Evolutionary conservation across 1,284 basidiomycete genomes (phyloP), one percentile per base, ranked within the genome.

Genomic region (Trichosporon asahii): DNA sequence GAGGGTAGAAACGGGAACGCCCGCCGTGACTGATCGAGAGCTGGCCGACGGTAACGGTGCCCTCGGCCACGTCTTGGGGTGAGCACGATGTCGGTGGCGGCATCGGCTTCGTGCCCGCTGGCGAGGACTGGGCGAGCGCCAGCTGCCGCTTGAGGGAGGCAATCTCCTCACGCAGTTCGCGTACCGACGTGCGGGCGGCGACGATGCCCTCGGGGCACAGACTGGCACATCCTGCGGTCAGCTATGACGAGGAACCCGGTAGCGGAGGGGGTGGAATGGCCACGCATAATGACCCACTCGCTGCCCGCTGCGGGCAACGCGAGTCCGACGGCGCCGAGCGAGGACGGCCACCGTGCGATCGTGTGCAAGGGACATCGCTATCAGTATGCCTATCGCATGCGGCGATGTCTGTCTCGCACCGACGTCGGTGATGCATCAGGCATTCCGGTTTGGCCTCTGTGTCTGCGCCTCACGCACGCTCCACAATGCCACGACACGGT

Each of bases 131-230:
- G 9, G 27, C 57, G 15, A 31, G 57, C 57, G 57, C 57, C 2
- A 61, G 29, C 15, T 61, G 57, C 1, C 57, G 57, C 57, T 61
- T 61, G 29, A 61, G 57, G 9, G 15, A n/a, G 14, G 57, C 57
- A 31, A 61, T 61, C 57, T 61, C 57, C 57, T 61, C 57, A 11
- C 57, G 57, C 29, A 61, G 57, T 31, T 61, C 57, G 29, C 57
- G 57, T 4, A 61, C 57, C 29, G 57, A 61, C 29, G 57, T 61
- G 27, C 57, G 57, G 18, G 57, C 57, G 12, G 57, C 57, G 27
- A 61, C 57, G 29, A 61, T 61, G 57, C 57, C 57, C 57, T 61
- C 57, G 57, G 57, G 57, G 29, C 57, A 61, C 29, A 61, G 27
- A 18, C 57, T 61, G 4, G 57, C 57, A 31, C 57, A 61, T 4